phyloP scores from a whole-genome alignment of 805 yeast species.

The Maudiozyma pseudohumilis region DNA sequence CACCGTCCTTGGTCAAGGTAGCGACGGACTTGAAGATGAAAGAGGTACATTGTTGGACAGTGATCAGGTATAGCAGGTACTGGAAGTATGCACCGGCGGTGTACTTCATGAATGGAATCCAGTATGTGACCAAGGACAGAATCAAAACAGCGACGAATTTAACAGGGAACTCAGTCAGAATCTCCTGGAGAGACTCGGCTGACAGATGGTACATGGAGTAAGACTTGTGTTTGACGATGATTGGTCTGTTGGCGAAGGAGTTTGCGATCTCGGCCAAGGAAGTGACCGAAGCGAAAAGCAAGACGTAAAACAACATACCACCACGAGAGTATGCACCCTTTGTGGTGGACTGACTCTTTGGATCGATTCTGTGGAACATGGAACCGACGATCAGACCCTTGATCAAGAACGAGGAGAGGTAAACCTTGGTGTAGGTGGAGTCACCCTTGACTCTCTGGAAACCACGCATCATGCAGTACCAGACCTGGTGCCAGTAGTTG shows the following conservation, averaged over 20 bases:
- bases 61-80: slow-evolving; percentile 36
- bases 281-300: slow-evolving; percentile 50
- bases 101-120: slow-evolving; percentile 41
- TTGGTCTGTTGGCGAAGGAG: slow-evolving; percentile 51
- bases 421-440: slow-evolving; percentile 42
- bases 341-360: slow-evolving; percentile 33
- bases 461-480: slow-evolving; percentile 45
- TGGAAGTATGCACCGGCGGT: slow-evolving; percentile 49
- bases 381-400: slow-evolving; percentile 56
- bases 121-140: slow-evolving; percentile 41
- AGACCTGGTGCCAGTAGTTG: slow-evolving; percentile 40
- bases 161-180: slow-evolving; percentile 47
- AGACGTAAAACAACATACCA: slow-evolving; percentile 52
- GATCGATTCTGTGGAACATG: slow-evolving; percentile 41
- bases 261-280: slow-evolving; percentile 53
- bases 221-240: slow-evolving; percentile 53
- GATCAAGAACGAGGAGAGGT: slow-evolving; percentile 42
- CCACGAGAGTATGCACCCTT: slow-evolving; percentile 52
- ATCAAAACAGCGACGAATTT: slow-evolving; percentile 41
- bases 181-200: slow-evolving; percentile 51
- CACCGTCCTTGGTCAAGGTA: slow-evolving; percentile 41
- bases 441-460: slow-evolving; percentile 47
- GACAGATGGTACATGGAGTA: slow-evolving; percentile 55
- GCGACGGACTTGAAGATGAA: slow-evolving; percentile 46
- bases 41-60: slow-evolving; percentile 44